phyloP scores from a whole-genome alignment of 768 basidiomycete species.

The Mycena kentingensis region DNA sequence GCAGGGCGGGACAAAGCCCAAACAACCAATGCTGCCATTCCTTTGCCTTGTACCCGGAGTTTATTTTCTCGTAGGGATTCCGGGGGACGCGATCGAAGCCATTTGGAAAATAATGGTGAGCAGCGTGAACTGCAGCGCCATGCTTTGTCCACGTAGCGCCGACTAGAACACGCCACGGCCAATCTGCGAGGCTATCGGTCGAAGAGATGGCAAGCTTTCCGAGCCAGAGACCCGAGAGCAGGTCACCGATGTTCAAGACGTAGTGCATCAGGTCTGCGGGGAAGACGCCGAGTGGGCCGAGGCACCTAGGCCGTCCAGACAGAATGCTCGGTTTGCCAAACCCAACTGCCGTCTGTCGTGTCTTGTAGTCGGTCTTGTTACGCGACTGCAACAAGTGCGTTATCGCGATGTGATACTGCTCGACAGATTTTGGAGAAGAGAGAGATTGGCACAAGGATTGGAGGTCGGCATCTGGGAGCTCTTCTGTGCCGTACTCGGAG shows the following conservation, averaged over 20 bases:
- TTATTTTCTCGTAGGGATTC: conserved; percentile 18
- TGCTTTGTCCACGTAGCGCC: background rate
- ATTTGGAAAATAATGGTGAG: background rate
- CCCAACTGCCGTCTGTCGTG: conserved; percentile 9
- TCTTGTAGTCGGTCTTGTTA: background rate
- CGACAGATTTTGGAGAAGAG: too few species aligned
- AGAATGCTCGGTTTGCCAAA: conserved; percentile 23
- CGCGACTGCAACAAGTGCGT: background rate
- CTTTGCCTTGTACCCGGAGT: conserved; percentile 22
- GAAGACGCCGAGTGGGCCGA: conserved; percentile 16
- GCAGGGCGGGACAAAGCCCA: conserved; percentile 26
- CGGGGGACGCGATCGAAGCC: conserved; percentile 5
- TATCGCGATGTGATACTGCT: too few species aligned
- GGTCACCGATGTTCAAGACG: conserved; percentile 16
- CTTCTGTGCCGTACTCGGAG: background rate
- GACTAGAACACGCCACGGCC: background rate
- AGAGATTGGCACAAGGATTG: too few species aligned
- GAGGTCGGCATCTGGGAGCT: conserved; percentile 4
- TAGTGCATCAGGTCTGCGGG: conserved; percentile 25
- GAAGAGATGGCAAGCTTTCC: conserved; percentile 22
- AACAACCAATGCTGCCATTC: conserved; percentile 17
- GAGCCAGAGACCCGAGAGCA: conserved; percentile 10
- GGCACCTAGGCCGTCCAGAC: conserved; percentile 11
- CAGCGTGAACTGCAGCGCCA: background rate
- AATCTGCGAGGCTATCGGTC: background rate